phyloP scores from a whole-genome alignment of 192 early-diverging fungal species.

The Chytriomyces confervae region DNA sequence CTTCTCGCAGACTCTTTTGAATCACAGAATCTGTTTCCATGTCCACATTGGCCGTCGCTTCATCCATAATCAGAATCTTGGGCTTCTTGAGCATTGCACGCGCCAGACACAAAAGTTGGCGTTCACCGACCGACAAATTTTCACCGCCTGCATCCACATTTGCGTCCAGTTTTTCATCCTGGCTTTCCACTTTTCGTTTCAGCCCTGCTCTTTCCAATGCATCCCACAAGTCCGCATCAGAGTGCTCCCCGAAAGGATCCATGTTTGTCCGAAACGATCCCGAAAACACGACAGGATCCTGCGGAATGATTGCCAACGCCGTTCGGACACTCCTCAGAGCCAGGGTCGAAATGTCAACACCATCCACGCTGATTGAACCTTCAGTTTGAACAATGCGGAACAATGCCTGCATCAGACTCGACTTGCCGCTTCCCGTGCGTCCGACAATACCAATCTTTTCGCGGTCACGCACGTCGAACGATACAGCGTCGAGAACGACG shows the following conservation, averaged over 20 bases:
- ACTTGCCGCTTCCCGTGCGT: slow-evolving; percentile 49
- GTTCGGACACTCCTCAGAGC: slow-evolving; percentile 41
- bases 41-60: slow-evolving; percentile 73
- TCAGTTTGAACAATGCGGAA: slow-evolving; percentile 56
- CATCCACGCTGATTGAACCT: slow-evolving; percentile 78
- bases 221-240: slow-evolving; percentile 72
- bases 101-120: slow-evolving; percentile 84
- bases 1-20: slow-evolving; percentile 76
- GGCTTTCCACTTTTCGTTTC: slow-evolving; percentile 45
- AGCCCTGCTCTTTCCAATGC: slow-evolving; percentile 70
- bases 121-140: slow-evolving; percentile 83
- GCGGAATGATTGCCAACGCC: slow-evolving; percentile 85
- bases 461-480: slow-evolving; percentile 29
- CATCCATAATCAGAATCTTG: slow-evolving; percentile 74
- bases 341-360: slow-evolving; percentile 72
- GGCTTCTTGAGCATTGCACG: slow-evolving; percentile 76
- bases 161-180: slow-evolving; percentile 59
- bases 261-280: slow-evolving; percentile 61
- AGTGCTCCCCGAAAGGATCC: slow-evolving; percentile 66
- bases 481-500: slow-evolving; percentile 33
- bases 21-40: slow-evolving; percentile 64
- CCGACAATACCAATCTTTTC: slow-evolving; percentile 54
- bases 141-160: slow-evolving; percentile 76
- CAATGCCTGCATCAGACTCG: slow-evolving; percentile 39
- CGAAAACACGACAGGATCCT: slow-evolving; percentile 79